Evolutionary conservation across 192 early-diverging fungal species (phyloP).

Genomic region (Coemansia sp.): DNA sequence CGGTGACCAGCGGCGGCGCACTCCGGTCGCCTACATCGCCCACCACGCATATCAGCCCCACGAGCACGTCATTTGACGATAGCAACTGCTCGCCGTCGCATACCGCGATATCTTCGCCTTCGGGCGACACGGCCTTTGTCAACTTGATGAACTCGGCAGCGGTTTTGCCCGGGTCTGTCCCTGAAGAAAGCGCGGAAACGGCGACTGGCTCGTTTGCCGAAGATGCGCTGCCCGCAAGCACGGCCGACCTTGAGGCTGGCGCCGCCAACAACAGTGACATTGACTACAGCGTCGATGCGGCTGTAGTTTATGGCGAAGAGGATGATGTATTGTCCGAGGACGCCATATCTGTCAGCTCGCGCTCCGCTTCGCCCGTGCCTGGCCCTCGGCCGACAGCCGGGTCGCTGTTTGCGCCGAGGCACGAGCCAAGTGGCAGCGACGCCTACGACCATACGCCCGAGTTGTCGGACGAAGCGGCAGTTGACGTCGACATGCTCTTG

Average conservation of each 20-base stretch:
- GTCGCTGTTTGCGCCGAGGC: slow-evolving; percentile 25
- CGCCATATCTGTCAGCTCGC: slow-evolving; percentile 1
- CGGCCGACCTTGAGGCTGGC: not conserved
- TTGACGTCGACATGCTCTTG: slow-evolving; percentile 1
- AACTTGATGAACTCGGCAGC: slow-evolving; percentile 12
- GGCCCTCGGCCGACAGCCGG: slow-evolving; percentile 33
- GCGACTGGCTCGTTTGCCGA: slow-evolving; percentile 9
- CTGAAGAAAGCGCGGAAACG: slow-evolving; percentile 7
- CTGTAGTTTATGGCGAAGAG: not conserved
- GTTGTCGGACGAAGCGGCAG: slow-evolving; percentile 1
- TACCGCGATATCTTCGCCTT: slow-evolving; percentile 34
- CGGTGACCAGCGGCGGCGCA: slow-evolving; percentile 8
- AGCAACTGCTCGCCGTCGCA: slow-evolving; percentile 30
- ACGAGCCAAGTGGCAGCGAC: not conserved
- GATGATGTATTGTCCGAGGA: not conserved
- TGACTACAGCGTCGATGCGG: not conserved
- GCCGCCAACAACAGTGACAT: not conserved
- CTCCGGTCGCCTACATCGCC: slow-evolving; percentile 31
- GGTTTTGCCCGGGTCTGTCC: slow-evolving; percentile 14
- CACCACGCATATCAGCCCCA: slow-evolving; percentile 36
- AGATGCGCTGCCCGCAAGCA: not conserved
- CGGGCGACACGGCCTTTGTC: slow-evolving; percentile 24
- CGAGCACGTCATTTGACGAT: slow-evolving; percentile 52
- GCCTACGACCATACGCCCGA: not conserved
- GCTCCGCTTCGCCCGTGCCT: slow-evolving; percentile 22